These are phyloP conservation scores for Akanthomyces dipterigenus DNA, from an alignment of 2,329 filamentous ascomycete species.

Conservation along the genomic window DNA sequence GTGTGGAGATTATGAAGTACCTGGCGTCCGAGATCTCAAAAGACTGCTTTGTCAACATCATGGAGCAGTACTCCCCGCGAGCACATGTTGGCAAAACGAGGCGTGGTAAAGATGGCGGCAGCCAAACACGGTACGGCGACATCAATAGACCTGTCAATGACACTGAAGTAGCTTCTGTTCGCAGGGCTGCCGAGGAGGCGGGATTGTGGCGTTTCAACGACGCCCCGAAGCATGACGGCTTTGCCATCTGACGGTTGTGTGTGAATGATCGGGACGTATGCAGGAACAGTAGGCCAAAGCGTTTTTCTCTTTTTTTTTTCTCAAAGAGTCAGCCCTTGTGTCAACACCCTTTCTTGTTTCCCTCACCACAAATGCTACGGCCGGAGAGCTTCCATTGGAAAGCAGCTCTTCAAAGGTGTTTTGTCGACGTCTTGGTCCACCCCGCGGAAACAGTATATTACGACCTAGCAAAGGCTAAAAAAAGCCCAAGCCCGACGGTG, in stretches of 20 bases:
- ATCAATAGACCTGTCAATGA: slow-evolving; percentile 66
- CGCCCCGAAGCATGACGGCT: slow-evolving; percentile 44
- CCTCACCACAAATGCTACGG: no score
- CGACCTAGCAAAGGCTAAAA: not conserved
- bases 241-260: slow-evolving; percentile 33
- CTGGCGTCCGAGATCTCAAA: slow-evolving; percentile 64
- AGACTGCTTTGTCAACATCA: slow-evolving; percentile 77
- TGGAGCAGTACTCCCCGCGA: slow-evolving; percentile 81
- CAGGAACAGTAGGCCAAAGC: not conserved
- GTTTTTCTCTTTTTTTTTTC: no score
- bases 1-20: slow-evolving; percentile 67
- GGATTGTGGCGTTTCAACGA: slow-evolving; percentile 78
- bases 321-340: no score
- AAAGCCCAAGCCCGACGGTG: no score
- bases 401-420: not conserved
- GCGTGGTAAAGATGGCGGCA: slow-evolving; percentile 18
- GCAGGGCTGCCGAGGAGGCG: slow-evolving; percentile 59
- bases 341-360: no score
- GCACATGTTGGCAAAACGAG: slow-evolving; percentile 72
- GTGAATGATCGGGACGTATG: not conserved
- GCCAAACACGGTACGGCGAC: slow-evolving; percentile 60
- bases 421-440: not conserved
- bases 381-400: not conserved
- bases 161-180: slow-evolving; percentile 60
- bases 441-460: not conserved